Evolutionary conservation across 2,329 filamentous ascomycete species (phyloP).

Genomic region (Aspergillus sergii): DNA sequence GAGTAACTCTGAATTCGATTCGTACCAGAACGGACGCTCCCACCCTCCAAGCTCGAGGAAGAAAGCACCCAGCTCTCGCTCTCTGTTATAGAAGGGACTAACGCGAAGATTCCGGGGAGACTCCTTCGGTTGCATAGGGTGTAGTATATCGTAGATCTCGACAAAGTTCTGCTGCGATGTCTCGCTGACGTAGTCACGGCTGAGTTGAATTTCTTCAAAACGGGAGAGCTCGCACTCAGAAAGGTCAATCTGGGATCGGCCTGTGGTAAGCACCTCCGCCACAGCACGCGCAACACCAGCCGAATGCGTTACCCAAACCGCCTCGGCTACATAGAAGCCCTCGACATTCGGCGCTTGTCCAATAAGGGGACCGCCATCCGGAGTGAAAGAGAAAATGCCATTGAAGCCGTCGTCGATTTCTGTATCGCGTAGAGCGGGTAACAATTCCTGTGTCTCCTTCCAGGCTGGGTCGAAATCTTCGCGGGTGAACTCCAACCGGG

Average conservation of each 20-base stretch:
- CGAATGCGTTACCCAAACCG: constrained; percentile 69
- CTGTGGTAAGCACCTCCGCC: constrained; percentile 60
- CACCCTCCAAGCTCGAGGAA: constrained; percentile 63
- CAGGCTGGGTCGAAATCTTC: constrained; percentile 65
- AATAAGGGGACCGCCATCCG: constrained; percentile 63
- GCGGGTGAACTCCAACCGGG: constrained; percentile 60
- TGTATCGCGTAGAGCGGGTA: constrained; percentile 55
- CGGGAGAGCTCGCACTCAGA: constrained; percentile 62
- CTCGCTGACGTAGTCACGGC: constrained; percentile 58
- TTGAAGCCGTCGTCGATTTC: constrained; percentile 65
- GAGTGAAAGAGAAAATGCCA: constrained; percentile 67
- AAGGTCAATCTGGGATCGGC: constrained; percentile 59
- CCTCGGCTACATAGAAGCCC: constrained; percentile 66
- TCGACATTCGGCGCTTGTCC: constrained; percentile 61
- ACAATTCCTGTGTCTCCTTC: constrained; percentile 57
- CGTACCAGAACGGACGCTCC: constrained; percentile 67
- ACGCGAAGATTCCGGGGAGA: constrained; percentile 62
- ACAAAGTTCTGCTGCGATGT: constrained; percentile 64
- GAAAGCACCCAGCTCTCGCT: constrained; percentile 54
- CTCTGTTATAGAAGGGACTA: constrained; percentile 60
- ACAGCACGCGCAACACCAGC: constrained; percentile 64
- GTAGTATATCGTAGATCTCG: constrained; percentile 67
- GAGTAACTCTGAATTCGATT: constrained; percentile 57
- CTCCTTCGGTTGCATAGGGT: constrained; percentile 60
- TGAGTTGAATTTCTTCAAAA: constrained; percentile 64